Conservation (phyloP, 1,284 basidiomycete species). For the Bjerkandera adusta region DNA sequence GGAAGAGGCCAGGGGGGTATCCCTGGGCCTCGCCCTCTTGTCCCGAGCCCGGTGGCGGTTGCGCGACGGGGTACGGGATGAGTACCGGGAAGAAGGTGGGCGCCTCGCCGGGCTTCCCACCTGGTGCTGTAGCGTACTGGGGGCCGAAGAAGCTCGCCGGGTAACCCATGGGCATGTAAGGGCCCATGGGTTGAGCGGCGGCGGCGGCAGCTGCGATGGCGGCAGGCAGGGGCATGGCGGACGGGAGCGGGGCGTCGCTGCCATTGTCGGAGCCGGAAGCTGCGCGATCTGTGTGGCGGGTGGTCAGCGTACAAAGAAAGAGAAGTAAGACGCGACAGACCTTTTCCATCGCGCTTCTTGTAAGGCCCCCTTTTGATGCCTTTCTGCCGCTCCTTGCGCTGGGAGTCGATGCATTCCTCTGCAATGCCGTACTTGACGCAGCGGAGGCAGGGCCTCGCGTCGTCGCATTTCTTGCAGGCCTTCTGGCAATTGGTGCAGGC, state of each 20-base stretch:
- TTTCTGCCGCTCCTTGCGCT: constrained; percentile 83
- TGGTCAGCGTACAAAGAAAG: constrained; percentile 19
- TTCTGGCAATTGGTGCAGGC: constrained; percentile 88
- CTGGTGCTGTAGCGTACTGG: constrained; percentile 45
- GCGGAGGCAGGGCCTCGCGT: constrained; percentile 81
- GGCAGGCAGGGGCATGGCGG: constrained; percentile 41
- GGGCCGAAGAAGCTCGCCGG: constrained; percentile 41
- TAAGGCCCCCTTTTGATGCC: constrained; percentile 88
- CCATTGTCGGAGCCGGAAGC: constrained; percentile 51
- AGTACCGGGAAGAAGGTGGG: constrained; percentile 34
- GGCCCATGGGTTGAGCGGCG: constrained; percentile 41
- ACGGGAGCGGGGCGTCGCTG: constrained; percentile 44
- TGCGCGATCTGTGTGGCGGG: constrained; percentile 40
- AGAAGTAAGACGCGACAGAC: constrained; percentile 40
- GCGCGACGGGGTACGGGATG: constrained; percentile 39
- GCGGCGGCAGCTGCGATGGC: constrained; percentile 40
- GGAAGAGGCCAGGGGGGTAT: constrained; percentile 47
- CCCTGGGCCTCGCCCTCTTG: constrained; percentile 45
- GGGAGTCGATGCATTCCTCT: constrained; percentile 79
- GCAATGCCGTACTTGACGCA: constrained; percentile 83
- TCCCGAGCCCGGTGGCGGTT: constrained; percentile 38
- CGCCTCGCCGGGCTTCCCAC: constrained; percentile 50
- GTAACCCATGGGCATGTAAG: constrained; percentile 41
- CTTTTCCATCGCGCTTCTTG: constrained; percentile 89
- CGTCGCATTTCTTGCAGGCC: constrained; percentile 90